These are phyloP conservation scores for Umbelopsis vinacea DNA, from an alignment of 192 early-diverging fungal genomes.

Conservation along the genomic window DNA sequence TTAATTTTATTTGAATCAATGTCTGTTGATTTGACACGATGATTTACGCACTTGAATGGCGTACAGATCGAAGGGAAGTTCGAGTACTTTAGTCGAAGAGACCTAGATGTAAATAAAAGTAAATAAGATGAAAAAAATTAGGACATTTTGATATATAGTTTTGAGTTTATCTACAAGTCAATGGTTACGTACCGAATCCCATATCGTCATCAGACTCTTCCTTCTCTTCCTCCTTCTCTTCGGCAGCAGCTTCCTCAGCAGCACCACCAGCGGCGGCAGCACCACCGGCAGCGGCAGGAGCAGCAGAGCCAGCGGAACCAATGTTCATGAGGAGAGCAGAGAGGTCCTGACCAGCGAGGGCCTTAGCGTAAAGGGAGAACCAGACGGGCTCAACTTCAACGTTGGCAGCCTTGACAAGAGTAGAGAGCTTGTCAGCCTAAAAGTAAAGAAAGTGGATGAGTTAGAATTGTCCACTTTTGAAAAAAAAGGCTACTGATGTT, in stretches of 20 bases:
- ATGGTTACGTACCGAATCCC: conserved; percentile 69
- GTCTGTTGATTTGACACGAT: conserved; percentile 20
- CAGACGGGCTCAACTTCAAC: conserved; percentile 90
- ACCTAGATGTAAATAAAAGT: conserved; percentile 35
- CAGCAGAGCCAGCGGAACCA: conserved; percentile 61
- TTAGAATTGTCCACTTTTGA: background rate
- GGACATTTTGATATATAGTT: no score
- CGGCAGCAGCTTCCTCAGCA: conserved; percentile 42
- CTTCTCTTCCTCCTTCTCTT: conserved; percentile 60
- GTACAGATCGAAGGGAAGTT: no score
- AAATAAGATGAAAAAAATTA: background rate
- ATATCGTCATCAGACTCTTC: conserved; percentile 83
- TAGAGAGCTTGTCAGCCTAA: conserved; percentile 88
- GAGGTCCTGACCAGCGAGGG: conserved; percentile 90
- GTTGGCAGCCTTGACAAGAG: conserved; percentile 87
- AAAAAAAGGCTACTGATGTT: background rate
- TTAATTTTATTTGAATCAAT: conserved; percentile 14
- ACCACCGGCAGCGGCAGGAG: conserved; percentile 35
- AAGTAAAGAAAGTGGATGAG: background rate
- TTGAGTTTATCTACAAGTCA: background rate
- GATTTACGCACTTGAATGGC: conserved; percentile 10
- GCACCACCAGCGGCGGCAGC: conserved; percentile 39
- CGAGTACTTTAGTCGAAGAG: conserved; percentile 51
- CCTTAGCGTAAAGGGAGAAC: conserved; percentile 95
- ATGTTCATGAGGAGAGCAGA: conserved; percentile 87